phyloP scores from a whole-genome alignment of 805 yeast genomes.

The Blastobotrys attinorum region DNA sequence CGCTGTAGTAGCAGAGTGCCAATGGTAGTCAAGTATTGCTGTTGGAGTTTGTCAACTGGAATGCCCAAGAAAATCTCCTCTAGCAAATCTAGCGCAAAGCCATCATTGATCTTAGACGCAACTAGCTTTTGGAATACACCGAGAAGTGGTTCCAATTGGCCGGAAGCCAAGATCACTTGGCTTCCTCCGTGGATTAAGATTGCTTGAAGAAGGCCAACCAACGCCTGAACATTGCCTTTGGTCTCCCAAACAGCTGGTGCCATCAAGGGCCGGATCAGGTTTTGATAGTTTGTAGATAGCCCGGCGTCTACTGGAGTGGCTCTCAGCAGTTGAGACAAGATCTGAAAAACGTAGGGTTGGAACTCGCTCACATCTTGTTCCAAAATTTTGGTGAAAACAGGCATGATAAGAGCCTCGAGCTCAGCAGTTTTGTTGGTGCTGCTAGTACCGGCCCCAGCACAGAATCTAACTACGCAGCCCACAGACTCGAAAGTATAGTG shows the following conservation, averaged over 20 bases:
- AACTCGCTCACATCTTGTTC: constrained; percentile 89
- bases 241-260: constrained; percentile 93
- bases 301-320: constrained; percentile 33
- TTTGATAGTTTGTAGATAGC: constrained; percentile 58
- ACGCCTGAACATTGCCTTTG: constrained; percentile 88
- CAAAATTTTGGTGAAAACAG: constrained; percentile 57
- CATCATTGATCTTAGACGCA: constrained; percentile 75
- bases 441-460: constrained; percentile 23
- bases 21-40: constrained; percentile 57
- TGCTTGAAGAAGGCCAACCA: constrained; percentile 68
- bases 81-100: constrained; percentile 75
- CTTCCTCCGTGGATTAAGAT: constrained; percentile 41
- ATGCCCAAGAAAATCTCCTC: constrained; percentile 57
- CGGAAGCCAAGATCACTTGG: constrained; percentile 34
- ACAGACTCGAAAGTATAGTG: constrained; percentile 88
- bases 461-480: constrained; percentile 61
- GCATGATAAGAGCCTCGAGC: constrained; percentile 50
- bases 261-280: constrained; percentile 69
- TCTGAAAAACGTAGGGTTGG: constrained; percentile 85
- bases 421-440: constrained; percentile 27
- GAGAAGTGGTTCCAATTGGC: constrained; percentile 60
- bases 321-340: constrained; percentile 73
- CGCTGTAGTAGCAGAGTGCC: constrained; percentile 72
- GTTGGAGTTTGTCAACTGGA: constrained; percentile 40
- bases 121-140: constrained; percentile 96